Evolutionary conservation across 768 basidiomycete species (phyloP), one percentile per base, ranked within the genome.

Genomic region (Gloeophyllum trabeum): DNA sequence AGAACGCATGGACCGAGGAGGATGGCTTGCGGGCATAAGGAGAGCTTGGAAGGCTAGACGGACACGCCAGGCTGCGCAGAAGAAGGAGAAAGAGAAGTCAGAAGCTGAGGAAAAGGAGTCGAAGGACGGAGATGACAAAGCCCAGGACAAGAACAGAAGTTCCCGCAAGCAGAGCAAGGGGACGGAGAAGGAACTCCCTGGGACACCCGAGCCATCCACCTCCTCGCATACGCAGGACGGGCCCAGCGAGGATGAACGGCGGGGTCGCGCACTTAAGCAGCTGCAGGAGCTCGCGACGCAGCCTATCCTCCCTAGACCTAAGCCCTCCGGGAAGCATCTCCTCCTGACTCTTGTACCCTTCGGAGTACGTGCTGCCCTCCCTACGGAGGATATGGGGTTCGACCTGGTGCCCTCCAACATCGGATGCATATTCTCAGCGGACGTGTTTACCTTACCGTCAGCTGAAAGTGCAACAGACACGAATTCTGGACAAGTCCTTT

Each of bases 301-400:
- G 43, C 0, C 24, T 24, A 21, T 46, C 53, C 44, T 46, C 5
- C 61, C 58, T 5, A 56, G 56, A 0, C 44, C 51, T 7, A 56
- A 54, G 4, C 57, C 66, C 14, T 49, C 54, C 10, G 46, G 61
- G 19, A 67, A 62, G 24, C 76, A 77, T 50, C 53, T 81, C 1
- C 53, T 81, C 4, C 57, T 82, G 3, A 76, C 73, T 39, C 61
- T 75, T 2, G 58, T 67, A 3, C 66, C 72, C 0, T 55, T 45
- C 52, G 50, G 35, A 25, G 51, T 36, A 40, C 59, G 16, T 5
- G 24, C 38, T 7, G 13, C 43, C 13, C 21, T 60, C 6, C 53
- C 63, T 4, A 46, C 50, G 7, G 63, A 70, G 36, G 67, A 72
- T 44, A 59, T 61, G 45, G 64, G 62, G 2, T 66, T 67, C 45